A percentile compares a stretch with the other conserved stretches of the same genome.
phyloP scores from a whole-genome alignment of 202 grass and related monocot species.

The Panicum hallii region DNA sequence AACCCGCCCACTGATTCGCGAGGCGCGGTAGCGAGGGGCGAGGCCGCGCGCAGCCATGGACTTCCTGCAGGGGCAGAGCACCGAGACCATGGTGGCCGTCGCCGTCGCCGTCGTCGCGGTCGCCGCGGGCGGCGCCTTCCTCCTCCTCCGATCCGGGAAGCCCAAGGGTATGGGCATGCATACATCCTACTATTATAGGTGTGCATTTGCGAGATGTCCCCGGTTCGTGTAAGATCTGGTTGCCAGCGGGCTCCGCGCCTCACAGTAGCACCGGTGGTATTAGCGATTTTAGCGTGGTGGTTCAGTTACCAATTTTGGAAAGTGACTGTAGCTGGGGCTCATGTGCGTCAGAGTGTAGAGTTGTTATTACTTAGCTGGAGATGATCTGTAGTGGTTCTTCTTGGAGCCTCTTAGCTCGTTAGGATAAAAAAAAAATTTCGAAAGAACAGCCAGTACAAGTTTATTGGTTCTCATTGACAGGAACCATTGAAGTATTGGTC shows the following conservation, averaged over 20 bases:
- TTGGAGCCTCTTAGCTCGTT: background rate
- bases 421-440: background rate
- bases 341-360: background rate
- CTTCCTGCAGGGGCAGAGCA: conserved; percentile 49
- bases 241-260: background rate
- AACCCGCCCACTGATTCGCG: conserved; percentile 33
- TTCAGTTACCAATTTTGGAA: background rate
- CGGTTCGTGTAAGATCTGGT: conserved; percentile 39
- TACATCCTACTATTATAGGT: background rate
- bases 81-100: conserved; percentile 60
- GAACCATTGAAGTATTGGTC: background rate
- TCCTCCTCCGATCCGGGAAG: conserved; percentile 78
- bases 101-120: conserved; percentile 68
- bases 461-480: background rate
- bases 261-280: background rate
- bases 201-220: background rate
- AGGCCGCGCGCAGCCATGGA: conserved; percentile 60
- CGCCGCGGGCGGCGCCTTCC: conserved; percentile 60
- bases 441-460: background rate
- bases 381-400: background rate
- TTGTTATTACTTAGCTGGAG: background rate
- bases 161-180: conserved; percentile 55
- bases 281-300: background rate
- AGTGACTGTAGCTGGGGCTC: background rate
- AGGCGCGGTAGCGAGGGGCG: conserved; percentile 2